phyloP scores from a whole-genome alignment of 768 basidiomycete species.

The Clitopilus passeckerianus region DNA sequence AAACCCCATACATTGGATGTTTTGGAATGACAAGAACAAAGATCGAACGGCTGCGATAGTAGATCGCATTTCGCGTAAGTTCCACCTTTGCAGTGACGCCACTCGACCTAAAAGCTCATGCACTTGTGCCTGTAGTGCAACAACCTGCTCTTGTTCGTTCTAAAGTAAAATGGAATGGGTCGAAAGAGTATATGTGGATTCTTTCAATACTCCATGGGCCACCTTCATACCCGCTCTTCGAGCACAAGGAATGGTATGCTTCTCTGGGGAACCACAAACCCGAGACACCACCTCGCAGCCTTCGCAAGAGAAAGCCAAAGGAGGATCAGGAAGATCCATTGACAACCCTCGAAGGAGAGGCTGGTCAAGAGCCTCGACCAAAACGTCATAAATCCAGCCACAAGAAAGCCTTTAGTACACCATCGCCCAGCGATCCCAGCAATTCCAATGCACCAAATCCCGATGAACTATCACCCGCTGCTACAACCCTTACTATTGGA shows the following conservation, averaged over 20 bases:
- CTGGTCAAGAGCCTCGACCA: slow-evolving; percentile 20
- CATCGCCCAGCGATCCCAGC: not conserved
- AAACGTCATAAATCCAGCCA: slow-evolving; percentile 19
- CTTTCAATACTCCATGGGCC: slow-evolving; percentile 27
- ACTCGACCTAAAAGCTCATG: not conserved
- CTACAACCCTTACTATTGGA: slow-evolving; percentile 1
- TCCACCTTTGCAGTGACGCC: not conserved
- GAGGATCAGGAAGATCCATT: slow-evolving; percentile 20
- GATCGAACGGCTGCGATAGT: slow-evolving; percentile 45
- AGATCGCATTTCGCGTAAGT: slow-evolving; percentile 43
- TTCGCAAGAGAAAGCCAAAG: slow-evolving; percentile 29
- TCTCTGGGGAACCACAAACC: slow-evolving; percentile 26
- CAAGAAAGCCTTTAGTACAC: slow-evolving; percentile 1
- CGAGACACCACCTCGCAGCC: slow-evolving; percentile 20
- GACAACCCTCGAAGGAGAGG: slow-evolving; percentile 18
- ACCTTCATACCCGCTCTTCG: slow-evolving; percentile 22
- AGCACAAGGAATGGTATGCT: slow-evolving; percentile 26
- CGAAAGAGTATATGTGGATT: slow-evolving; percentile 31
- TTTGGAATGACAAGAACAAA: slow-evolving; percentile 54
- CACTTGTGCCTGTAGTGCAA: slow-evolving; percentile 23
- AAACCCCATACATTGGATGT: slow-evolving; percentile 57
- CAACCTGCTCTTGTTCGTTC: slow-evolving; percentile 32
- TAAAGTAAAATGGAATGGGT: slow-evolving; percentile 39
- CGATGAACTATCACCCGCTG: not conserved
- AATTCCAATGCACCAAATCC: not conserved